Conservation (phyloP, 148 eudicot genomes). For the Vaccinium macrocarpon region DNA sequence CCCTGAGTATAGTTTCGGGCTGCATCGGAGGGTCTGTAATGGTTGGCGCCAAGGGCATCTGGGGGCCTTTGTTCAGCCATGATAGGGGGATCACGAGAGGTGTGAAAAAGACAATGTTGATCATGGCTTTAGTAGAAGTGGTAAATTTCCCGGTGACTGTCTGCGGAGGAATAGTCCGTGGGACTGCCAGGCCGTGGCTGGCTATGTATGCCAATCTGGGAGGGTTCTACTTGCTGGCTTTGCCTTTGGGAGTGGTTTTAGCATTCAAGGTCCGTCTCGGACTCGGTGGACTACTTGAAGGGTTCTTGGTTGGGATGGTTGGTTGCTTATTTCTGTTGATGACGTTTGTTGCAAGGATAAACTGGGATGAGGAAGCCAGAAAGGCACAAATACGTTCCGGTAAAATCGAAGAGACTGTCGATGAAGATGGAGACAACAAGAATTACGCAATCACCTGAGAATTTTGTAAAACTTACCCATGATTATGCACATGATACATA, state of each 20-base stretch:
- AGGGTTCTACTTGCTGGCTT: constrained; percentile 77
- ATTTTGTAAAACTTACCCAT: neutral
- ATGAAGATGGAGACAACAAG: constrained; percentile 15
- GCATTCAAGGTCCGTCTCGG: constrained; percentile 63
- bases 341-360: constrained; percentile 54
- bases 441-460: neutral
- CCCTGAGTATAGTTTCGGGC: constrained; percentile 36
- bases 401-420: neutral
- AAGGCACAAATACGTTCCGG: constrained; percentile 63
- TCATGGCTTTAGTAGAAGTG: constrained; percentile 69
- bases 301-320: constrained; percentile 63
- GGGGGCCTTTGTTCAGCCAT: constrained; percentile 68
- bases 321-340: constrained; percentile 56
- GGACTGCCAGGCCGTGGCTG: constrained; percentile 73
- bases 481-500: neutral
- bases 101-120: constrained; percentile 62
- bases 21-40: constrained; percentile 44
- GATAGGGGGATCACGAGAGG: constrained; percentile 44
- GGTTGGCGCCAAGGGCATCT: constrained; percentile 50
- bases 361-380: constrained; percentile 62
- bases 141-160: constrained; percentile 70
- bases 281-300: constrained; percentile 57
- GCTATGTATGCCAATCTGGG: constrained; percentile 64
- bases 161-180: constrained; percentile 74
- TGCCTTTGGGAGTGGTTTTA: constrained; percentile 58